Base-by-base conservation (phyloP, 208 protist genomes). In the Crithidia brevicula region DNA sequence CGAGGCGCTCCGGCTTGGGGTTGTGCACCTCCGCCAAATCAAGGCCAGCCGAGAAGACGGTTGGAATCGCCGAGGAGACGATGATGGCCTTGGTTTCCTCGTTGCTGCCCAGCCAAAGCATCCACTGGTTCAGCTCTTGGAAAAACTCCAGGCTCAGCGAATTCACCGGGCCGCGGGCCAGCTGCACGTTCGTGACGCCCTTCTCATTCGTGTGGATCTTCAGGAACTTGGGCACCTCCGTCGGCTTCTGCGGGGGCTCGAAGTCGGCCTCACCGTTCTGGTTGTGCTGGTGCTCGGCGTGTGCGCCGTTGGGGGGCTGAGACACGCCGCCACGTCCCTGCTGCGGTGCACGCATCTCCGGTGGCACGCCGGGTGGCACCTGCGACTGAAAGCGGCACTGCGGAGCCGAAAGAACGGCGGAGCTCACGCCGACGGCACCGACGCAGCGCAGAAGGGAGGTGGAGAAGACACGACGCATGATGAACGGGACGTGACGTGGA, bases 111-210 rank as follows among this genome's bases (percentile, higher is more conserved):
- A 94, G 76, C 83, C 85, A 94, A 33, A 91, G 78, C 75, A 94
- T 76, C 88, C 88, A 94, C 69, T 87, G 82, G 72, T 91, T 91
- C 40, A 94, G 49, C 76, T 94, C 88, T 63, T 86, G 77, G 60
- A 94, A 71, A 31, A 90, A 57, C 65, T 91, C 88, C 20, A 89
- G 72, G 76, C 75, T 88, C 33, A 94, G 70, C 33, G 83, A 86
- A 80, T 94, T 94, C 38, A 89, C 83, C 11, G 88, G 85, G 5
- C 70, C 59, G 33, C 85, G 82, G 16, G 72, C 68, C 54, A 94
- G 62, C 66, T 84, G 66, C 56, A 94, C 60, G 43, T 67, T 75
- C 18, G 77, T 79, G 38, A 94, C 75, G 61, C 88, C 88, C 65
- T 80, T 82, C 7, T 84, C 84, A 34, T 79, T 82, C 0, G 79